Evolutionary conservation across 768 basidiomycete species (phyloP).

Genomic region (Boletus sp.): DNA sequence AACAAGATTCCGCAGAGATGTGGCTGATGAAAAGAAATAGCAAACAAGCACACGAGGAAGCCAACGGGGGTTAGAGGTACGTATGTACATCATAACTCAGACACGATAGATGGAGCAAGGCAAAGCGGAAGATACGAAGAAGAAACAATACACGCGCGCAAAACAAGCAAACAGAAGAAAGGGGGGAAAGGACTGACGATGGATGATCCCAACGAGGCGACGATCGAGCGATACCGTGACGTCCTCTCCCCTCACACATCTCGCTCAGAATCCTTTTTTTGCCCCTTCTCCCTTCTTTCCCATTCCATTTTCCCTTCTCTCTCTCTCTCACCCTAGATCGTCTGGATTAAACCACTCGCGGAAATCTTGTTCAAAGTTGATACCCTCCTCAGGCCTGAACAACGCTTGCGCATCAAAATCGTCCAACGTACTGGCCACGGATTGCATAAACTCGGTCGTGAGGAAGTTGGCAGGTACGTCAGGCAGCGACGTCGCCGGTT

Average conservation of each 20-base stretch:
- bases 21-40: too few relatives aligned
- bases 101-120: conserved; percentile 13
- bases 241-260: neutral
- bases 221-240: too few relatives aligned
- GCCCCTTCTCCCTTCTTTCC: too few relatives aligned
- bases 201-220: conserved; percentile 2
- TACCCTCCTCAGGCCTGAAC: conserved; percentile 42
- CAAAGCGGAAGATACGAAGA: neutral
- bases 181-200: conserved; percentile 6
- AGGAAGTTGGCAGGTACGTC: conserved; percentile 25
- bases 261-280: too few relatives aligned
- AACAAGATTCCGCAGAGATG: too few relatives aligned
- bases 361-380: conserved; percentile 74
- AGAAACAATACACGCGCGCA: conserved; percentile 1
- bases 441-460: conserved; percentile 46
- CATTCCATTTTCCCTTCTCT: neutral
- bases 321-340: conserved; percentile 14
- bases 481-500: conserved; percentile 25
- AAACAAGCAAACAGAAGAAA: conserved; percentile 4
- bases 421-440: conserved; percentile 40
- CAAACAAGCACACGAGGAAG: conserved; percentile 1
- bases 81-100: conserved; percentile 20
- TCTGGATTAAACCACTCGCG: conserved; percentile 74
- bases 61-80: neutral
- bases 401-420: conserved; percentile 36